phyloP scores from a whole-genome alignment of 306 rosid genomes.

The Gillenia trifoliata region DNA sequence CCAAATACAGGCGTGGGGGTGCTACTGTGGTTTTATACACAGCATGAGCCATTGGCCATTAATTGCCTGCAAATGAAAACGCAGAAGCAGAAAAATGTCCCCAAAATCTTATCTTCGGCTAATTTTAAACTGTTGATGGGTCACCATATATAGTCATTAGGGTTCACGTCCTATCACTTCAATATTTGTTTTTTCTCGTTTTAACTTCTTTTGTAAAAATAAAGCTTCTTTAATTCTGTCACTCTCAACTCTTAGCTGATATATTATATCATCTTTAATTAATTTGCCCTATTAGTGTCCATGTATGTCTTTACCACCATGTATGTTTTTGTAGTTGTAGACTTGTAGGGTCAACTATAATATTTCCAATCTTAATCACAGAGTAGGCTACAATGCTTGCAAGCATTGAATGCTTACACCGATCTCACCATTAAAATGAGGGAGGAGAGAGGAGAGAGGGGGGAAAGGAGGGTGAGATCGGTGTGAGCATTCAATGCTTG shows the following conservation, averaged over 20 bases:
- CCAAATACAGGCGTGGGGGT: background rate
- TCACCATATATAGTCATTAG: background rate
- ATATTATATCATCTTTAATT: background rate
- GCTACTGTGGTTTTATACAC: background rate
- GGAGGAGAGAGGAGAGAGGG: no score
- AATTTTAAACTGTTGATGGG: constrained; percentile 17
- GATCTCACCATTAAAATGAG: no score
- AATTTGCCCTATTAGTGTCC: constrained; percentile 6
- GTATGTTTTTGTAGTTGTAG: background rate
- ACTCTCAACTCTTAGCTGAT: background rate
- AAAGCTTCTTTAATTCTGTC: background rate
- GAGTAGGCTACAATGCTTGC: no score
- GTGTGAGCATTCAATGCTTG: no score
- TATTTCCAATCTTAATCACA: background rate
- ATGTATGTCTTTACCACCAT: constrained; percentile 11
- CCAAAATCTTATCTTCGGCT: constrained; percentile 1
- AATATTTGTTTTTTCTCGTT: constrained; percentile 15
- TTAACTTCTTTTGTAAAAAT: background rate
- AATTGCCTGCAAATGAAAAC: background rate
- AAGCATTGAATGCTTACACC: no score
- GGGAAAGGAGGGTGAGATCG: no score
- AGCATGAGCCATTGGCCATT: background rate
- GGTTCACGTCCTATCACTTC: constrained; percentile 8
- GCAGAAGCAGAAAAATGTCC: background rate
- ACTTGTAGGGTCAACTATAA: constrained; percentile 7